These are phyloP conservation scores for Phytopythium boreale DNA, from an alignment of 352 stramenopile species.

Conservation along the genomic window DNA sequence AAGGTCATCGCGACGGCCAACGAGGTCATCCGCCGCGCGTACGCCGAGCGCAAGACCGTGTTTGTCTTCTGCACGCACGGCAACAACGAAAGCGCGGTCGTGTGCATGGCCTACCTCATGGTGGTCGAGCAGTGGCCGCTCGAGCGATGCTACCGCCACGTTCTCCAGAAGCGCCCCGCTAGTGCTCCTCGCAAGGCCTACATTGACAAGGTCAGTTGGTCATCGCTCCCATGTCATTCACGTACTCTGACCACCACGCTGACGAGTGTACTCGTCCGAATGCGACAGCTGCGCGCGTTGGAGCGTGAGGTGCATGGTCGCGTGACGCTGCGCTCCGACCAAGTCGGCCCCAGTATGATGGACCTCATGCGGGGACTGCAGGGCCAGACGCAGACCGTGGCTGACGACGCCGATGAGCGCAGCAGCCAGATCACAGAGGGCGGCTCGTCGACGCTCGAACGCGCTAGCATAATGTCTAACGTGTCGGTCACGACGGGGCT, in stretches of 20 bases:
- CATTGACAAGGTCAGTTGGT: conserved; percentile 50
- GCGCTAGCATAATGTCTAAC: conserved; percentile 59
- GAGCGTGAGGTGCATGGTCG: conserved; percentile 57
- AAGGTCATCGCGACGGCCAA: conserved; percentile 35
- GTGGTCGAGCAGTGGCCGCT: conserved; percentile 54
- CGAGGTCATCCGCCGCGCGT: conserved; percentile 39
- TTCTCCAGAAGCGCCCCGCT: conserved; percentile 53
- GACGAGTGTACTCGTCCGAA: too few species aligned
- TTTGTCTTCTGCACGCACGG: conserved; percentile 75
- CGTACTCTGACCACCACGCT: conserved; percentile 2
- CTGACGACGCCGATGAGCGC: conserved; percentile 38
- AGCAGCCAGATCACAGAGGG: conserved; percentile 46
- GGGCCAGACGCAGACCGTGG: conserved; percentile 23
- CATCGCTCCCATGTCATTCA: not conserved
- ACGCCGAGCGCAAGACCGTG: conserved; percentile 38
- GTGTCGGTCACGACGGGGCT: conserved; percentile 46
- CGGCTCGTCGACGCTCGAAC: conserved; percentile 38
- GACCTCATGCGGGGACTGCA: conserved; percentile 68
- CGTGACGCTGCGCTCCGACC: conserved; percentile 55
- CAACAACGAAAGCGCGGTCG: conserved; percentile 66
- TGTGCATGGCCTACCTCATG: conserved; percentile 69
- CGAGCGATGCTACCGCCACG: conserved; percentile 57
- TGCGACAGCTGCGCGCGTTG: conserved; percentile 36
- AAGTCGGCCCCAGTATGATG: conserved; percentile 72
- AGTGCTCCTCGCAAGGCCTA: conserved; percentile 62